Conservation (phyloP, 2,329 filamentous ascomycete species). For the Akanthomyces muscarius region DNA sequence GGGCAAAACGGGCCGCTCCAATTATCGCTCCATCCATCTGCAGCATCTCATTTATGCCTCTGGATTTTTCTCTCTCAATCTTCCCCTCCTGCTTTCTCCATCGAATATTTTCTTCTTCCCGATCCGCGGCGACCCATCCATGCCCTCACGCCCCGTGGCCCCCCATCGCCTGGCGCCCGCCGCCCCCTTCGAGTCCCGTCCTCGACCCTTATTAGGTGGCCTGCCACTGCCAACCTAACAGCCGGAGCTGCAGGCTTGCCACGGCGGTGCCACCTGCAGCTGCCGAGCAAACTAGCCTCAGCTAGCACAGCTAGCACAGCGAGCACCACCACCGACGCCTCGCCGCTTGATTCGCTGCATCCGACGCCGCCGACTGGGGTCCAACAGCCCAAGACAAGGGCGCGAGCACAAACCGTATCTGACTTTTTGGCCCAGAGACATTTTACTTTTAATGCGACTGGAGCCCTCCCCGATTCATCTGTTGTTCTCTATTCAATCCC, state of each 20-base stretch:
- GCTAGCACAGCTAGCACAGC: neutral
- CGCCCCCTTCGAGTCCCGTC: neutral
- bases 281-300: neutral
- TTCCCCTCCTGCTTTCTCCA: neutral
- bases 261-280: neutral
- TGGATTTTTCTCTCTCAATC: neutral
- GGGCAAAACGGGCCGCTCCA: neutral
- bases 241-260: too few species aligned
- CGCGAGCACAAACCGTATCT: neutral
- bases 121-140: slow-evolving; percentile 7
- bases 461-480: neutral
- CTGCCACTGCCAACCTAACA: too few species aligned
- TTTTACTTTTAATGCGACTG: neutral
- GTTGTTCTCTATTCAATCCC: neutral
- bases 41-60: neutral
- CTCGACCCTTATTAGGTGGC: neutral
- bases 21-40: neutral
- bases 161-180: neutral
- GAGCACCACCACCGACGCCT: neutral
- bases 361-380: neutral
- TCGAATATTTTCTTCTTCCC: neutral
- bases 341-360: neutral
- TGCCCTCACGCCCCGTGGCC: neutral
- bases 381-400: neutral
- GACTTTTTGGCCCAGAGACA: neutral